Evolutionary conservation across 2,329 filamentous ascomycete genomes (phyloP).

Genomic region (Colletotrichum cordylinicola): DNA sequence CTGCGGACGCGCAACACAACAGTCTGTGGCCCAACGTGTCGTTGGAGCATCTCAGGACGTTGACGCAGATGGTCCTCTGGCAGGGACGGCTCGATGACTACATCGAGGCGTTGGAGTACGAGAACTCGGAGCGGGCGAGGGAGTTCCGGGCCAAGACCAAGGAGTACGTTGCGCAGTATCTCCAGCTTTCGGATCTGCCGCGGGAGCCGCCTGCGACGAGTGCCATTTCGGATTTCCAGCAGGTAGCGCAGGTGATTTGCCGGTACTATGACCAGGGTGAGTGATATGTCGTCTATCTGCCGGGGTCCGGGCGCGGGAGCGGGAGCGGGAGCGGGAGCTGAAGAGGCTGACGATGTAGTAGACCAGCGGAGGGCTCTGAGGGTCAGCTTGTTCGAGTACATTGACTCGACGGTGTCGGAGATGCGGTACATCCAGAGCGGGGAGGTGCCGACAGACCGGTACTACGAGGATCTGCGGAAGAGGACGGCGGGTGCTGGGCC

Average conservation of each 20-base stretch:
- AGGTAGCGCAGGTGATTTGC: constrained; percentile 4
- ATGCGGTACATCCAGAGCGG: constrained; percentile 7
- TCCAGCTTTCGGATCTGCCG: neutral
- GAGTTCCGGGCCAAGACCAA: constrained; percentile 6
- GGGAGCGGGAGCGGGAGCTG: neutral
- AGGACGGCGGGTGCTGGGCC: constrained; percentile 15
- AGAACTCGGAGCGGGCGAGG: neutral
- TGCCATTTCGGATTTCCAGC: neutral
- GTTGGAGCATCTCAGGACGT: neutral
- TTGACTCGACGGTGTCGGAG: constrained; percentile 12
- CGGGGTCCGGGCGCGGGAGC: neutral
- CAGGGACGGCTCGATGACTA: constrained; percentile 19
- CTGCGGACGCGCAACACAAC: neutral
- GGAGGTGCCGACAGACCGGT: neutral
- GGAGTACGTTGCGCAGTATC: constrained; percentile 5
- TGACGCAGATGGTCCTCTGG: constrained; percentile 18
- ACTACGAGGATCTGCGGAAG: constrained; percentile 7
- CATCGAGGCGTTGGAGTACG: constrained; percentile 13
- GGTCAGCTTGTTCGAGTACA: constrained; percentile 11
- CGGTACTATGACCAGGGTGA: constrained; percentile 4
- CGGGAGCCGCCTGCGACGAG: neutral
- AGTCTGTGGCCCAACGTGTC: constrained; percentile 16
- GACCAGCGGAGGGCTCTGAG: constrained; percentile 4
- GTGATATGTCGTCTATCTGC: neutral
- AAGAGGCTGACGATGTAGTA: neutral